phyloP scores from a whole-genome alignment of 768 basidiomycete genomes.

The Tulasnella sp. region DNA sequence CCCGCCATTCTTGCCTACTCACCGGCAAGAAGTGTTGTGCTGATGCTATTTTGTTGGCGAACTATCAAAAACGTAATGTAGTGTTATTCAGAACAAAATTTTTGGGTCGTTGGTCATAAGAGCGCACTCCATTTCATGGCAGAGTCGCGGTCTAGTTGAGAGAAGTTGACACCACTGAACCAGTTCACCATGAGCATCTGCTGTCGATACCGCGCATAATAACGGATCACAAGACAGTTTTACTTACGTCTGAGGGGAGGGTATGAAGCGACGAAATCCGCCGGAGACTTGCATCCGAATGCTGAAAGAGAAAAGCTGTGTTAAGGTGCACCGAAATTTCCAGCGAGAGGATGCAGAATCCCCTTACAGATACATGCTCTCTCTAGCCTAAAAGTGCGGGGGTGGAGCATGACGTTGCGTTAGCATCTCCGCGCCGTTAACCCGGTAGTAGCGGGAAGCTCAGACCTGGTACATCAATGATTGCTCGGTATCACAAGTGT shows the following conservation, averaged over 20 bases:
- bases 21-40: background rate
- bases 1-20: background rate
- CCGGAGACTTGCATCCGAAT: constrained; percentile 5
- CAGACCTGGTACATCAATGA: constrained; percentile 9
- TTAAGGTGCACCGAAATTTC: background rate
- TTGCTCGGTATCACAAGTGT: constrained; percentile 12
- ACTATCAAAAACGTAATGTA: background rate
- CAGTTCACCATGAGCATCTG: background rate
- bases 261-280: background rate
- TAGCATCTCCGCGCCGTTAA: background rate
- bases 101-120: background rate
- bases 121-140: constrained; percentile 12
- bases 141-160: background rate
- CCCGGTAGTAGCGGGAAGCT: no score
- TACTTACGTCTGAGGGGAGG: background rate
- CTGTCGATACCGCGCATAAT: no score
- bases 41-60: no score
- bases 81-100: background rate
- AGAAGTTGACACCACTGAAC: constrained; percentile 2
- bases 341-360: background rate
- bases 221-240: background rate
- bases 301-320: background rate
- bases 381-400: constrained; percentile 10
- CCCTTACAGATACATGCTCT: background rate
- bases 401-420: background rate